Evolutionary conservation across 1,284 basidiomycete species (phyloP).

Genomic region (Apiotrichum gamsii): DNA sequence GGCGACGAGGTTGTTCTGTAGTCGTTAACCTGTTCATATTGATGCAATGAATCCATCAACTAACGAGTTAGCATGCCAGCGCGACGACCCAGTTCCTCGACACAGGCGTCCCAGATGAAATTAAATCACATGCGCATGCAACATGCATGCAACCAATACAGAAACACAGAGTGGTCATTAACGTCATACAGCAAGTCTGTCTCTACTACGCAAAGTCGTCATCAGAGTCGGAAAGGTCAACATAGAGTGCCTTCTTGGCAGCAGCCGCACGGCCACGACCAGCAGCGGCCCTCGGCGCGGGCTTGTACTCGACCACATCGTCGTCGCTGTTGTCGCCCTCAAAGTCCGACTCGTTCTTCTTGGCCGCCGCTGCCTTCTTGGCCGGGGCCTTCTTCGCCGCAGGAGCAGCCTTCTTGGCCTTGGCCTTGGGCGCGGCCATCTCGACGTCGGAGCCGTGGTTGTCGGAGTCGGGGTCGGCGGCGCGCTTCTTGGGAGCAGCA

Average conservation of each 20-base stretch:
- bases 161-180: not conserved
- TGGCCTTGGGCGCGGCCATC: not conserved
- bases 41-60: too few relatives aligned
- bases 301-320: not conserved
- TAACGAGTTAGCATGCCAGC: too few relatives aligned
- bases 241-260: conserved; percentile 17
- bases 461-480: conserved; percentile 22
- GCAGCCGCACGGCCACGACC: conserved; percentile 9
- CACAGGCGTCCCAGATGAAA: too few relatives aligned
- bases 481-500: conserved; percentile 3
- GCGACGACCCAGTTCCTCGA: too few relatives aligned
- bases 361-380: conserved; percentile 15
- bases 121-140: too few relatives aligned
- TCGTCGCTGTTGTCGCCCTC: conserved; percentile 6
- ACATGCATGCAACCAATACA: too few relatives aligned
- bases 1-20: too few relatives aligned
- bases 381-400: conserved; percentile 8
- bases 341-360: conserved; percentile 16
- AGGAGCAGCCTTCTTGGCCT: conserved; percentile 4
- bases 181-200: not conserved
- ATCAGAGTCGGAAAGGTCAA: conserved; percentile 17
- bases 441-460: conserved; percentile 1
- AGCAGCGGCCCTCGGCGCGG: conserved; percentile 1
- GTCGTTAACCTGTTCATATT: too few relatives aligned
- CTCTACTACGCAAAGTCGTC: conserved; percentile 9